Conservation (phyloP, 352 stramenopile species). For the Globisporangium abappressorium region DNA sequence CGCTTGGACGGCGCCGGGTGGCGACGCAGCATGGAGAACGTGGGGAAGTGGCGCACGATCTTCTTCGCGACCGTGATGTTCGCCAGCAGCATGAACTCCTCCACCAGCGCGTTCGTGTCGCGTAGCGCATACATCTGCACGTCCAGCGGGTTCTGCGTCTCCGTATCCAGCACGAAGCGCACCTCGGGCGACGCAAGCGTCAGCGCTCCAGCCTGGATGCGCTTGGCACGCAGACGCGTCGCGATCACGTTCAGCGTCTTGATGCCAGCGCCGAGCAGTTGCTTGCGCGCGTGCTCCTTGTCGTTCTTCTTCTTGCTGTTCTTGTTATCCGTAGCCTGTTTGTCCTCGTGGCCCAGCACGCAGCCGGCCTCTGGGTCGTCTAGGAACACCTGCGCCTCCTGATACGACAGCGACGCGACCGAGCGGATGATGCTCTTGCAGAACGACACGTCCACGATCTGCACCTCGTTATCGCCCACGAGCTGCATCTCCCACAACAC, state of each 20-base stretch:
- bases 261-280: constrained; percentile 75
- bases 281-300: constrained; percentile 32
- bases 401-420: constrained; percentile 95
- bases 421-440: constrained; percentile 98
- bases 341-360: constrained; percentile 32
- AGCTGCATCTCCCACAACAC: constrained; percentile 76
- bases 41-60: constrained; percentile 92
- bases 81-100: constrained; percentile 99
- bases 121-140: constrained; percentile 96
- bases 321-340: neutral
- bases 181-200: constrained; percentile 96
- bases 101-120: constrained; percentile 95
- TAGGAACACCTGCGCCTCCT: constrained; percentile 95
- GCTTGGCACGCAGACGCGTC: constrained; percentile 87
- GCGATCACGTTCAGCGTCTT: constrained; percentile 93
- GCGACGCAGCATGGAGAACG: constrained; percentile 93
- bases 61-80: constrained; percentile 99
- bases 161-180: constrained; percentile 97
- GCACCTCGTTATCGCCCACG: constrained; percentile 59
- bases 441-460: constrained; percentile 96
- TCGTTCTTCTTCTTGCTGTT: constrained; percentile 34
- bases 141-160: constrained; percentile 97
- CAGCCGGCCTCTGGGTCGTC: constrained; percentile 76
- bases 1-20: constrained; percentile 93
- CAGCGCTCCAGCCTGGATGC: constrained; percentile 95